These are phyloP conservation scores for Colletotrichum musae DNA, from an alignment of 2,329 filamentous ascomycete species.

Conservation along the genomic window DNA sequence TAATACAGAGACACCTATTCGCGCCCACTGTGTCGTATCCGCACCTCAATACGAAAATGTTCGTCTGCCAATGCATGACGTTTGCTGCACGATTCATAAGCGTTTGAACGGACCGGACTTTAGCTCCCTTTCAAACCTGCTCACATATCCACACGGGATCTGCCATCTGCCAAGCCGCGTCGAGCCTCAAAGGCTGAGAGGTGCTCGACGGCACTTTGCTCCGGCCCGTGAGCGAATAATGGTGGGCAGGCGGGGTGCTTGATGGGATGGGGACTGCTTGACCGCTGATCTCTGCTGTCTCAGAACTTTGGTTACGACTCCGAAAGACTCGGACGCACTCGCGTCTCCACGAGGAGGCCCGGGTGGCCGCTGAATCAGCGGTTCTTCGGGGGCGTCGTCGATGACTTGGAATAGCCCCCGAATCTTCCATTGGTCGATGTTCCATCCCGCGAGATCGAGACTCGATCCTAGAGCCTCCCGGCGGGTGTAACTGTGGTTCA, in stretches of 20 bases:
- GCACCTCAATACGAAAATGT: background rate
- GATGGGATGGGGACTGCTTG: background rate
- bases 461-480: too few species aligned
- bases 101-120: background rate
- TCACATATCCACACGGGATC: slow-evolving; percentile 3
- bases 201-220: too few species aligned
- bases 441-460: too few species aligned
- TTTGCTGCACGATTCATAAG: background rate
- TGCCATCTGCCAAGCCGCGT: slow-evolving; percentile 1
- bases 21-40: too few species aligned
- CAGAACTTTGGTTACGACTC: slow-evolving; percentile 9
- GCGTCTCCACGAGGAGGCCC: background rate
- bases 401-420: background rate
- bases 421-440: background rate
- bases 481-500: background rate
- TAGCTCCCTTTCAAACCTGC: background rate
- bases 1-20: too few species aligned
- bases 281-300: slow-evolving; percentile 5
- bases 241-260: background rate
- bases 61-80: background rate
- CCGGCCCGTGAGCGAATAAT: background rate
- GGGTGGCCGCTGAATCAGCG: slow-evolving; percentile 28
- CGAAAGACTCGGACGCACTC: background rate
- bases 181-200: background rate
- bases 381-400: slow-evolving; percentile 6